Evolutionary conservation across 2,329 filamentous ascomycete genomes (phyloP).

Genomic region (Cladosporium velox): DNA sequence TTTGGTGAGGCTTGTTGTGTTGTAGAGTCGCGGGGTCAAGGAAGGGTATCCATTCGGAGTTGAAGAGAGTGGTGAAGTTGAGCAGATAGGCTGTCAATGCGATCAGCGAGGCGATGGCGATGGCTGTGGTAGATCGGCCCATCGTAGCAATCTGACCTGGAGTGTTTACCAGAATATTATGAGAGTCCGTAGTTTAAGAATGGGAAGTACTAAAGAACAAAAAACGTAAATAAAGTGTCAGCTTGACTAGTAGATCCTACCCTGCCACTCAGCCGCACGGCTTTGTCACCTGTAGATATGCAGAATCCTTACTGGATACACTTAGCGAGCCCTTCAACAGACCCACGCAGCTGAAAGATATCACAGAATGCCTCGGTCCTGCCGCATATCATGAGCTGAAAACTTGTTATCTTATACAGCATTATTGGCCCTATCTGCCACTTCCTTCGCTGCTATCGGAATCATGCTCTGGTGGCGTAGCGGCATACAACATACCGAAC

Average conservation of each 20-base stretch:
- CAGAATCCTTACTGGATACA: neutral
- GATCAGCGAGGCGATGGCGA: neutral
- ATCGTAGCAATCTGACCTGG: neutral
- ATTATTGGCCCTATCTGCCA: slow-evolving; percentile 15
- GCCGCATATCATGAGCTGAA: neutral
- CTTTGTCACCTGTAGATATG: neutral
- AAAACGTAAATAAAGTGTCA: neutral
- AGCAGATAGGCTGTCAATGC: neutral
- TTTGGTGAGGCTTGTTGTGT: neutral
- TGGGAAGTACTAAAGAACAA: neutral
- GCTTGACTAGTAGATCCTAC: neutral
- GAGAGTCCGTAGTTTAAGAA: neutral
- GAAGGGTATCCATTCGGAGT: neutral
- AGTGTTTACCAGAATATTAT: neutral
- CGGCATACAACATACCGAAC: slow-evolving; percentile 29
- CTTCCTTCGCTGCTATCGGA: slow-evolving; percentile 24
- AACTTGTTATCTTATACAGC: neutral
- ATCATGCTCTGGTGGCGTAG: slow-evolving; percentile 32
- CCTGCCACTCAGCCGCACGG: neutral
- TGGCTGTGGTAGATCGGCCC: neutral
- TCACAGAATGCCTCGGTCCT: neutral
- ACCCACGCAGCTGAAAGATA: neutral
- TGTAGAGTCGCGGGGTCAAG: neutral
- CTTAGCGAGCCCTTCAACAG: neutral
- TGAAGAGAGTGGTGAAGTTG: neutral